Evolutionary conservation across 2,329 filamentous ascomycete species (phyloP).

Genomic region (Fusarium virguliforme): DNA sequence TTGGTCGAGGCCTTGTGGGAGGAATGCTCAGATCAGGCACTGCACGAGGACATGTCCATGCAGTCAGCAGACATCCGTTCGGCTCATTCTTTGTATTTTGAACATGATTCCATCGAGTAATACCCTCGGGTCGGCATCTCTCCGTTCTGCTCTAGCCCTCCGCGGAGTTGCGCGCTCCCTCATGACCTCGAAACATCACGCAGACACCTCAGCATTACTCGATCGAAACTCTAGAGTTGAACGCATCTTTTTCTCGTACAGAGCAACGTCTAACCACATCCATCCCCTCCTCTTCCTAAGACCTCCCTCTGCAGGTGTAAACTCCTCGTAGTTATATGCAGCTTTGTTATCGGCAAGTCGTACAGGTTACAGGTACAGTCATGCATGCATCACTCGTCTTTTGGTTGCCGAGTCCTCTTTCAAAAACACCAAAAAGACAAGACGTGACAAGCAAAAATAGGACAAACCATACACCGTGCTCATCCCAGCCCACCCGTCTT

Average conservation of each 20-base stretch:
- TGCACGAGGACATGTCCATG: slow-evolving; percentile 6
- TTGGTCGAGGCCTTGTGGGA: slow-evolving; percentile 6
- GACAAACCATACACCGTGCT: slow-evolving; percentile 40
- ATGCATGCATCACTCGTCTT: slow-evolving; percentile 44
- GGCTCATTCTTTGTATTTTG: neutral
- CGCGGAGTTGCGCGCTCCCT: slow-evolving; percentile 25
- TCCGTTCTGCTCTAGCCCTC: slow-evolving; percentile 19
- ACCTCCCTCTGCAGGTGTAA: slow-evolving; percentile 4
- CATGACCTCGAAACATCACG: slow-evolving; percentile 15
- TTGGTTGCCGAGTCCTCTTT: slow-evolving; percentile 7
- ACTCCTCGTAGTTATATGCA: slow-evolving; percentile 22
- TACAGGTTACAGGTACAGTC: slow-evolving; percentile 43
- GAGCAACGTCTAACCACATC: slow-evolving; percentile 28
- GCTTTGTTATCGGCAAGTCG: slow-evolving; percentile 26
- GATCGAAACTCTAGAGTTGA: slow-evolving; percentile 36
- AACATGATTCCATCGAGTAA: slow-evolving; percentile 42
- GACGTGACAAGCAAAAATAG: slow-evolving; percentile 29
- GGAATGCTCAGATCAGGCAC: neutral
- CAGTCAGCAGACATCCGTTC: slow-evolving; percentile 16
- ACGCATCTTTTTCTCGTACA: slow-evolving; percentile 16
- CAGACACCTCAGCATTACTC: slow-evolving; percentile 27
- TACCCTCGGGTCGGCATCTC: slow-evolving; percentile 16
- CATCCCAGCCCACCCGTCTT: slow-evolving; percentile 18
- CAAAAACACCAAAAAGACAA: slow-evolving; percentile 28
- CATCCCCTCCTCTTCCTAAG: slow-evolving; percentile 7